Percentiles rank a stretch among this genome's conserved stretches.
phyloP scores from a whole-genome alignment of 148 eudicot genomes.

The Vaccinium corymbosum region DNA sequence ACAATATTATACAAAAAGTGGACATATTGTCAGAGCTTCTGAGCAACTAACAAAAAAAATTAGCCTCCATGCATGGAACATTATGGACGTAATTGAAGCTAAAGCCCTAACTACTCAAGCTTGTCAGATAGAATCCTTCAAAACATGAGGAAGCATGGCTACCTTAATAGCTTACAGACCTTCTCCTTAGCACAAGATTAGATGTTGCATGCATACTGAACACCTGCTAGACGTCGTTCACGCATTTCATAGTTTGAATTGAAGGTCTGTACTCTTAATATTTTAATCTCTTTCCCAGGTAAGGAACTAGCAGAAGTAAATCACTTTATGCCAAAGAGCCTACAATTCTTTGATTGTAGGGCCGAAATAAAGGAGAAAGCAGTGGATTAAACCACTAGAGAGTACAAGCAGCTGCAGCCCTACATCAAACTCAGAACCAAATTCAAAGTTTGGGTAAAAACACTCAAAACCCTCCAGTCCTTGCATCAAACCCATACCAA shows the following conservation, averaged over 20 bases:
- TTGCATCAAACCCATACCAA: no score
- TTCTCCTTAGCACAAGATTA: slow-evolving; percentile 6
- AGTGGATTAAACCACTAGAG: neutral
- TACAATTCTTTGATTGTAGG: neutral
- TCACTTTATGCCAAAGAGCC: neutral
- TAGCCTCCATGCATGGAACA: neutral
- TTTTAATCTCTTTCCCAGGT: neutral
- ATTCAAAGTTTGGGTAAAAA: no score
- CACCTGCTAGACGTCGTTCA: neutral
- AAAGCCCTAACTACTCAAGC: neutral
- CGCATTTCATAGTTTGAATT: neutral
- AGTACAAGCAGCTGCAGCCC: no score
- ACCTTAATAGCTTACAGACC: neutral
- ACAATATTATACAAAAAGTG: slow-evolving; percentile 4
- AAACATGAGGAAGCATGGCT: slow-evolving; percentile 12
- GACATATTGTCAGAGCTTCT: neutral
- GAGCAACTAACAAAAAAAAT: neutral
- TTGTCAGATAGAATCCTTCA: slow-evolving; percentile 4
- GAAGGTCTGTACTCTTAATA: neutral
- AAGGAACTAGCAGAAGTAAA: neutral
- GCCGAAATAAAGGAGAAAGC: neutral
- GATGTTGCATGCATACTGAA: slow-evolving; percentile 2
- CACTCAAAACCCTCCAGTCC: no score
- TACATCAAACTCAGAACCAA: no score
- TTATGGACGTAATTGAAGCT: slow-evolving; percentile 1